These are phyloP conservation scores for Camellia lanceoleosa DNA, from an alignment of 148 eudicot genomes.

Conservation along the genomic window DNA sequence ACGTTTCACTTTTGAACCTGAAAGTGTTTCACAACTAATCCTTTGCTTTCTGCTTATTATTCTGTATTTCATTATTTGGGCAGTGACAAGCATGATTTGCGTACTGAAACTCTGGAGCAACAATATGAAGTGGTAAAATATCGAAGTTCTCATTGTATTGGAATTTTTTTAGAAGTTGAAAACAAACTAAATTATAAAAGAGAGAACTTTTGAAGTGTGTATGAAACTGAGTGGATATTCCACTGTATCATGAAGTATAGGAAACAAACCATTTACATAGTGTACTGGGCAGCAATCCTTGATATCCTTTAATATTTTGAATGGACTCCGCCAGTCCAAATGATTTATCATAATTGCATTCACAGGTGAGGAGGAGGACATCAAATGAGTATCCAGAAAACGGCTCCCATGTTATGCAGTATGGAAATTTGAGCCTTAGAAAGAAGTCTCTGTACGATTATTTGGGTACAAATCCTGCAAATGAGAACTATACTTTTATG, in stretches of 20 bases:
- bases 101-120: constrained; percentile 12
- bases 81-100: constrained; percentile 6
- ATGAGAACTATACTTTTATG: constrained; percentile 6
- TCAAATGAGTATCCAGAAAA: neutral
- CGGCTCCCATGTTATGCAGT: constrained; percentile 10
- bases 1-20: neutral
- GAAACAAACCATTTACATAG: too few species aligned
- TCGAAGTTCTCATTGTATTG: constrained; percentile 2
- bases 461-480: constrained; percentile 10
- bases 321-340: neutral
- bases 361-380: constrained; percentile 9
- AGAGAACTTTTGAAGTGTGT: neutral
- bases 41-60: neutral
- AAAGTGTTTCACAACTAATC: neutral
- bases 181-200: neutral
- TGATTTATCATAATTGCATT: constrained; percentile 1
- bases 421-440: constrained; percentile 4
- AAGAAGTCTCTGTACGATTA: neutral
- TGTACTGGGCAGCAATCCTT: neutral
- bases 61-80: neutral
- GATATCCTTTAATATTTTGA: neutral
- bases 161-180: neutral
- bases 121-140: constrained; percentile 8
- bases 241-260: neutral
- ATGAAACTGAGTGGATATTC: neutral